Base-by-base conservation (phyloP, 1,284 basidiomycete species). In the Ganoderma sinense region DNA sequence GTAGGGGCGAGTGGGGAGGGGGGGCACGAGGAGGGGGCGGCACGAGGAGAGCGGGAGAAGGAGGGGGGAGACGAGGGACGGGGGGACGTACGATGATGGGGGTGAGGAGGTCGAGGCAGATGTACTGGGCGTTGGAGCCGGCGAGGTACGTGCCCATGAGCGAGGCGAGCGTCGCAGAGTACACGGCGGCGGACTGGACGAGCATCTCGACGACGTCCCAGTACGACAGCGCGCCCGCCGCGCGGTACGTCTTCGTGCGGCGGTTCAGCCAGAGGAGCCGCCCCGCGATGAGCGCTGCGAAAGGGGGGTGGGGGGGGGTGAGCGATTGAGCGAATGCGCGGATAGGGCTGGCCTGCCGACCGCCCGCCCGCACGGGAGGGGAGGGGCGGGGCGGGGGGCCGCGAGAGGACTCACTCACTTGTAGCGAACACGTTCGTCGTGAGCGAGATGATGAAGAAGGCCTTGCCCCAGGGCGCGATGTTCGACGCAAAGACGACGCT, bases 381-480 rank as follows among this genome's bases (percentile, higher is more conserved):
- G n/a, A n/a, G n/a, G n/a, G n/a, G n/a, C n/a, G n/a, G n/a, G n/a
- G n/a, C 45, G 45, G 20, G 45, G 18, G 18, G 18, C 18, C 18
- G 45, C 4, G 5, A n/a, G 45, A 43, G 16, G 2, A 10, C 18
- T n/a, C 1, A 70, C 73, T 64, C 29, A 74, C 73, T 8, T 5
- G 73, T 74, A 13, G 70, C 67, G 43, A 74, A 65, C 20, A 72
- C 62, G 64, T 74, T 74, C 4, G 70, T 72, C 4, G 65, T 64
- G 43, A 74, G 69, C 33, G 73, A 74, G 20, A 74, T 66, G 36
- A 69, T 65, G 59, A 74, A 74, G 69, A 74, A 74, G 10, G 68
- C 65, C 31, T 67, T 66, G 29, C 71, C 68, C 73, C 73, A 74
- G 13, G 73, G 73, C n/a, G 70, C 69, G 13, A 74, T 62, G n/a